Percentiles rank a stretch among this genome's conserved stretches.
These are phyloP conservation scores for Barnettozyma wickerhamii DNA, from an alignment of 805 yeast species.

Conservation along the genomic window DNA sequence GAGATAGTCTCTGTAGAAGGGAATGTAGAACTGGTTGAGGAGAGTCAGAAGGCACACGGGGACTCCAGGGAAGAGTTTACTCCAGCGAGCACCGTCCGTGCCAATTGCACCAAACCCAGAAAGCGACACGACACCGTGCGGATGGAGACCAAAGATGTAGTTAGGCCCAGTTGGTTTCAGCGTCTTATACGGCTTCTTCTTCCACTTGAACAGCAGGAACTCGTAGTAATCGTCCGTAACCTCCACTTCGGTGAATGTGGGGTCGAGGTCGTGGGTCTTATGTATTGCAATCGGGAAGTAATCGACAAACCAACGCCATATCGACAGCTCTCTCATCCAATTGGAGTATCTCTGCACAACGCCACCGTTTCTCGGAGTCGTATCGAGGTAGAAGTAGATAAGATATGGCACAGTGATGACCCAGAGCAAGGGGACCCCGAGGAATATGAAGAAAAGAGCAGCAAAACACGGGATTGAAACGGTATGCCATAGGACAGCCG, in stretches of 20 bases:
- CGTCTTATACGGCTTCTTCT: constrained; percentile 25
- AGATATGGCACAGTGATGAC: constrained; percentile 59
- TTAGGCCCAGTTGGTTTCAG: constrained; percentile 54
- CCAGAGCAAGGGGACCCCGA: constrained; percentile 67
- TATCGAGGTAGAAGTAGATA: constrained; percentile 52
- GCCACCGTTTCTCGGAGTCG: constrained; percentile 72
- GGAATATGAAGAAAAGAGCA: constrained; percentile 48
- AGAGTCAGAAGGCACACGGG: constrained; percentile 73
- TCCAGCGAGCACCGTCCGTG: constrained; percentile 75
- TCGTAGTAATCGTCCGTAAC: constrained; percentile 18
- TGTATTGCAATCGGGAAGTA: constrained; percentile 79
- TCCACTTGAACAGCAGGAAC: constrained; percentile 15
- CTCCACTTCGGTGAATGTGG: constrained; percentile 53
- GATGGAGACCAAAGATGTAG: constrained; percentile 90
- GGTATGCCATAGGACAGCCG: constrained; percentile 69
- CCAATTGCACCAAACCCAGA: constrained; percentile 85
- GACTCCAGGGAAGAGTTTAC: constrained; percentile 76
- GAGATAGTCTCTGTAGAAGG: constrained; percentile 83
- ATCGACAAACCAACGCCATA: constrained; percentile 70
- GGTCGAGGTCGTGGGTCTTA: constrained; percentile 64
- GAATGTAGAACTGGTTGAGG: constrained; percentile 76
- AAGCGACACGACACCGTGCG: constrained; percentile 93
- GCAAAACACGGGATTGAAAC: constrained; percentile 60
- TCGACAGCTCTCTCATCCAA: constrained; percentile 47
- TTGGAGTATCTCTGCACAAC: constrained; percentile 52